These are phyloP conservation scores for Cladorrhinum samala DNA, from an alignment of 495 filamentous ascomycete species.

Conservation along the genomic window DNA sequence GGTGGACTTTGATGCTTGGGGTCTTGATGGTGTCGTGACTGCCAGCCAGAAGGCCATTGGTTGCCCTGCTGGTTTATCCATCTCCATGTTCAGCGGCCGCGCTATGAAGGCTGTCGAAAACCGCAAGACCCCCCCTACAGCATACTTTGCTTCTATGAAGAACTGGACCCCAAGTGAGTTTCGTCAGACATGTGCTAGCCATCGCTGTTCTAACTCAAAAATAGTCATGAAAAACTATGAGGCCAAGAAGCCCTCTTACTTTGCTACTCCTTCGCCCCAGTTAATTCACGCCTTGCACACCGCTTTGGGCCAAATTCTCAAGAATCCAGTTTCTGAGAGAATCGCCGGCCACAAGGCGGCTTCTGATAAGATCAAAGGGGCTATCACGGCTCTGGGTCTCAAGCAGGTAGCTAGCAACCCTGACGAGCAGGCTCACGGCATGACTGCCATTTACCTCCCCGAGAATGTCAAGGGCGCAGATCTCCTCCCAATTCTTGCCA, in stretches of 20 bases:
- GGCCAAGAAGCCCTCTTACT: constrained; percentile 93
- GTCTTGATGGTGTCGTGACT: constrained; percentile 85
- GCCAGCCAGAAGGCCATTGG: constrained; percentile 96
- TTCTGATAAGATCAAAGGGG: constrained; percentile 77
- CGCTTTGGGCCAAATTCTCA: constrained; percentile 79
- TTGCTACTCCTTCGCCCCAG: constrained; percentile 92
- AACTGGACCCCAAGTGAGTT: constrained; percentile 86
- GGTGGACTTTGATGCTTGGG: constrained; percentile 92
- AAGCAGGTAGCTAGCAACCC: constrained; percentile 77
- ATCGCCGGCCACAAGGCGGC: constrained; percentile 71
- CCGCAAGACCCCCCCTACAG: constrained; percentile 69
- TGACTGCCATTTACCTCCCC: constrained; percentile 95
- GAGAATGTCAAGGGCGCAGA: constrained; percentile 73
- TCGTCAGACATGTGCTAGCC: background rate
- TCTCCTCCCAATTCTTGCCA: constrained; percentile 76
- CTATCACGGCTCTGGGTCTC: constrained; percentile 70
- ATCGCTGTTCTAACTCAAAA: background rate
- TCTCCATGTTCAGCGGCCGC: constrained; percentile 83
- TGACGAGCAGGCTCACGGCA: constrained; percentile 89
- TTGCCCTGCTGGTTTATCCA: constrained; percentile 85
- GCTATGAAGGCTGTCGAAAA: constrained; percentile 77
- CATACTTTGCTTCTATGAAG: constrained; percentile 92
- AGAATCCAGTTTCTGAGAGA: constrained; percentile 66
- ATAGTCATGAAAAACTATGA: constrained; percentile 97
- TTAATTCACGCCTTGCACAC: constrained; percentile 92